These are phyloP conservation scores for Flagelloscypha sp. DNA, from an alignment of 768 basidiomycete species.

Conservation along the genomic window DNA sequence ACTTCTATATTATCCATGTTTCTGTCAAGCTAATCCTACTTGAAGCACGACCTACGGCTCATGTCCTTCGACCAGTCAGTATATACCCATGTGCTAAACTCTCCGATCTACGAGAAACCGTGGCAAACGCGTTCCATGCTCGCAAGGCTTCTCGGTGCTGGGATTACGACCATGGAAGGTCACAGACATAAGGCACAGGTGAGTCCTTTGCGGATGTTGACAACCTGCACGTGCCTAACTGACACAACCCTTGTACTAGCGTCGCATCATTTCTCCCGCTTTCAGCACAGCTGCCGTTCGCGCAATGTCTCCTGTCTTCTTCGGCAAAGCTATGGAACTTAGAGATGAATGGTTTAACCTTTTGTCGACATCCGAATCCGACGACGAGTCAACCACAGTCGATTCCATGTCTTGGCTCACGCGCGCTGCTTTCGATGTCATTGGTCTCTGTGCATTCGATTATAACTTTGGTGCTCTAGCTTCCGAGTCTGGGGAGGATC, in stretches of 20 bases:
- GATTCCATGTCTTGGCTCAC: conserved; percentile 54
- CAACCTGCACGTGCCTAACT: background rate
- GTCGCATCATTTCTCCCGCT: conserved; percentile 42
- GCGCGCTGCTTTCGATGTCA: conserved; percentile 54
- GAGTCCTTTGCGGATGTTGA: conserved; percentile 2
- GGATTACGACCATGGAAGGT: conserved; percentile 47
- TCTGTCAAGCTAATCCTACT: background rate
- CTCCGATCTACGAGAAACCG: conserved; percentile 44
- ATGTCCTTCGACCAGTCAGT: conserved; percentile 45
- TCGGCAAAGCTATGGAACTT: conserved; percentile 44
- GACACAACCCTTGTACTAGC: conserved; percentile 13
- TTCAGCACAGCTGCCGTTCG: conserved; percentile 39
- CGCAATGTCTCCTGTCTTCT: conserved; percentile 37
- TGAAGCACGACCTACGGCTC: conserved; percentile 45
- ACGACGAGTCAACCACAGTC: conserved; percentile 17
- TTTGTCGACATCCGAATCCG: conserved; percentile 11
- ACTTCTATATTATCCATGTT: background rate
- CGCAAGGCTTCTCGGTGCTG: conserved; percentile 40
- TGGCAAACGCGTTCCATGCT: conserved; percentile 46
- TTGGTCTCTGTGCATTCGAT: conserved; percentile 50
- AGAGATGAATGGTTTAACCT: conserved; percentile 34
- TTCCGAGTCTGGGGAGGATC: conserved; percentile 39
- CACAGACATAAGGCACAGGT: conserved; percentile 36
- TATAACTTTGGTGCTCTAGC: conserved; percentile 43
- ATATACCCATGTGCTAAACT: conserved; percentile 39